phyloP scores from a whole-genome alignment of 257 asterid species.

The Solanum commersonii region DNA sequence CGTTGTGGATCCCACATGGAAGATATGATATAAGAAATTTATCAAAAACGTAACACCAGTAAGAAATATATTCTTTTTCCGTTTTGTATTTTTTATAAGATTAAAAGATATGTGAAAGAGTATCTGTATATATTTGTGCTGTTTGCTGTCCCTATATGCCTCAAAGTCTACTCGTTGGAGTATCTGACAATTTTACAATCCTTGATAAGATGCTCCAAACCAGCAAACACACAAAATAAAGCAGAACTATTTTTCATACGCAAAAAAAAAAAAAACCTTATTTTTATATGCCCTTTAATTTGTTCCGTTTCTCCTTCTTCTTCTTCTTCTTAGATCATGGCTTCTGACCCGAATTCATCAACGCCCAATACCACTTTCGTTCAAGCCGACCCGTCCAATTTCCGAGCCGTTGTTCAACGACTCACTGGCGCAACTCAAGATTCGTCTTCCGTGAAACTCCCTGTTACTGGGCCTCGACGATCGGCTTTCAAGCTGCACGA shows the following conservation, averaged over 20 bases:
- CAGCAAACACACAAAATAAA: not conserved
- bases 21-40: not conserved
- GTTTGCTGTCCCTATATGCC: not conserved
- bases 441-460: not conserved
- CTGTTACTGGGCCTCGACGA: constrained; percentile 15
- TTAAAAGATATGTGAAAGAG: not conserved
- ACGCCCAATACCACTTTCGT: constrained; percentile 55
- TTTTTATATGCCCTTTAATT: constrained; percentile 2
- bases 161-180: not conserved
- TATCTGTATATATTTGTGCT: not conserved
- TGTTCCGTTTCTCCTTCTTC: not conserved
- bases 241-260: not conserved
- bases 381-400: constrained; percentile 71
- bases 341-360: not conserved
- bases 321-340: not conserved
- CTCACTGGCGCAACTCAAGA: constrained; percentile 47
- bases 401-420: constrained; percentile 75
- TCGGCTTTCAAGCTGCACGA: constrained; percentile 68
- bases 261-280: not conserved
- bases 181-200: constrained; percentile 1
- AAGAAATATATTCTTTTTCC: not conserved
- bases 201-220: not conserved
- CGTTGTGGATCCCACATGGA: not conserved
- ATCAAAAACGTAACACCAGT: not conserved
- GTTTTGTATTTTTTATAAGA: too few species aligned